phyloP scores from a whole-genome alignment of 768 basidiomycete genomes.

The Hemileccinum rubropunctum region DNA sequence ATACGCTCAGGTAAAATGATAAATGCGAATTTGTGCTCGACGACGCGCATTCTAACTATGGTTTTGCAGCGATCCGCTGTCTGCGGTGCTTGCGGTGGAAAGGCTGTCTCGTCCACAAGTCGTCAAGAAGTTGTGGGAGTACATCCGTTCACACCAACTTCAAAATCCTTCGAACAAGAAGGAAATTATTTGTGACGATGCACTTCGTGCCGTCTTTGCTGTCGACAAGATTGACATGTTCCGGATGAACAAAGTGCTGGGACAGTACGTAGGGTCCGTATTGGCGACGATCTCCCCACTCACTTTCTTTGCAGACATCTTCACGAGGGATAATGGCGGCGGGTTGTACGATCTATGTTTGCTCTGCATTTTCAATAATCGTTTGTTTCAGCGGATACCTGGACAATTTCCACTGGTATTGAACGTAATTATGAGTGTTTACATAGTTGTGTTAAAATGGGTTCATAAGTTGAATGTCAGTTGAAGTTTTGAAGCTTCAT shows the following conservation, averaged over 20 bases:
- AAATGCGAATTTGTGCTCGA: background rate
- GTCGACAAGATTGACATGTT: conserved; percentile 90
- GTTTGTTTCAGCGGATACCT: conserved; percentile 1
- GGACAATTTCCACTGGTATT: conserved; percentile 2
- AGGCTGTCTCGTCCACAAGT: conserved; percentile 84
- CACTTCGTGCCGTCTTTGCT: conserved; percentile 70
- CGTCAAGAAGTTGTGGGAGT: conserved; percentile 87
- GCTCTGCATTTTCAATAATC: background rate
- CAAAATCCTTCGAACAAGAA: conserved; percentile 84
- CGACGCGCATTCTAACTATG: conserved; percentile 5
- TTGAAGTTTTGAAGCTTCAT: conserved; percentile 80
- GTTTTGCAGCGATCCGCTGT: conserved; percentile 63
- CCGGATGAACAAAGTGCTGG: conserved; percentile 89
- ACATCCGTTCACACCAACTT: conserved; percentile 77
- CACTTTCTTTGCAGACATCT: conserved; percentile 25
- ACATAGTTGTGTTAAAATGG: background rate
- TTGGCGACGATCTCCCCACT: background rate
- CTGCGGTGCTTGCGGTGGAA: conserved; percentile 62
- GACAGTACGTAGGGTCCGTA: conserved; percentile 48
- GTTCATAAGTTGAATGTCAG: conserved; percentile 34
- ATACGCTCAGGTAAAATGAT: conserved; percentile 56
- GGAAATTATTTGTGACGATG: conserved; percentile 82
- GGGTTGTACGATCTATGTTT: conserved; percentile 3
- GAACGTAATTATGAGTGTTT: background rate
- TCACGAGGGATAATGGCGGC: conserved; percentile 23